phyloP scores from a whole-genome alignment of 768 basidiomycete genomes.

The Kwoniella bestiolae region DNA sequence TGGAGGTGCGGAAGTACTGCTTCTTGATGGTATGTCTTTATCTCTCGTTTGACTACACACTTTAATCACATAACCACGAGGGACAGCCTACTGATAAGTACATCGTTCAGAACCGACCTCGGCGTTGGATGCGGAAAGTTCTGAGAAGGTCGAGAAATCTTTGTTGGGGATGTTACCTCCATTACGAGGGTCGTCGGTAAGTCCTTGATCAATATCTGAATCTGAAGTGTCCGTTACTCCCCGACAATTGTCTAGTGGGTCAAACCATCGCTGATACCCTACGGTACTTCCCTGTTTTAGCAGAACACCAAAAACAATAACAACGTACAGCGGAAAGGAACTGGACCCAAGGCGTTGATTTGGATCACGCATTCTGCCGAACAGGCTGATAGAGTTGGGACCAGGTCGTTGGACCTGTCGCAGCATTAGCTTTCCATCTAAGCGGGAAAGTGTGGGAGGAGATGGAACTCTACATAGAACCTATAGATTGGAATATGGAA shows the following conservation, averaged over 20 bases:
- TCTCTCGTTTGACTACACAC: neutral
- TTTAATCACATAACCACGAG: neutral
- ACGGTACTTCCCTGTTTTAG: no score
- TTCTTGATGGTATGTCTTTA: slow-evolving; percentile 59
- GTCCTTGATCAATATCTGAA: no score
- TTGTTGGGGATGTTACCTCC: slow-evolving; percentile 64
- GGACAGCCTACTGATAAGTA: neutral
- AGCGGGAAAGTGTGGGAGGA: no score
- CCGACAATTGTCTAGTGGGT: no score
- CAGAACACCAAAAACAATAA: no score
- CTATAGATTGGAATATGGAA: no score
- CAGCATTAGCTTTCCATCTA: slow-evolving; percentile 1
- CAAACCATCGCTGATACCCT: no score
- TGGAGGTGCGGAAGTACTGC: slow-evolving; percentile 74
- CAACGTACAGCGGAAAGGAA: slow-evolving; percentile 23
- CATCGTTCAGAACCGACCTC: slow-evolving; percentile 78
- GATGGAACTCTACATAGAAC: no score
- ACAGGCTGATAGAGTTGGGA: slow-evolving; percentile 75
- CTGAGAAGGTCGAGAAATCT: slow-evolving; percentile 68
- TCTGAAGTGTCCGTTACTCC: no score
- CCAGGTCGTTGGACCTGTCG: slow-evolving; percentile 59
- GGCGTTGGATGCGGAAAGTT: slow-evolving; percentile 75
- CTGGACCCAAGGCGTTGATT: slow-evolving; percentile 66
- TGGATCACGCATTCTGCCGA: slow-evolving; percentile 90
- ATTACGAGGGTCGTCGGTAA: neutral